Percentiles rank a stretch among this genome's conserved stretches.
These are phyloP conservation scores for Coemansia brasiliensis DNA, from an alignment of 192 early-diverging fungal species.

Conservation along the genomic window DNA sequence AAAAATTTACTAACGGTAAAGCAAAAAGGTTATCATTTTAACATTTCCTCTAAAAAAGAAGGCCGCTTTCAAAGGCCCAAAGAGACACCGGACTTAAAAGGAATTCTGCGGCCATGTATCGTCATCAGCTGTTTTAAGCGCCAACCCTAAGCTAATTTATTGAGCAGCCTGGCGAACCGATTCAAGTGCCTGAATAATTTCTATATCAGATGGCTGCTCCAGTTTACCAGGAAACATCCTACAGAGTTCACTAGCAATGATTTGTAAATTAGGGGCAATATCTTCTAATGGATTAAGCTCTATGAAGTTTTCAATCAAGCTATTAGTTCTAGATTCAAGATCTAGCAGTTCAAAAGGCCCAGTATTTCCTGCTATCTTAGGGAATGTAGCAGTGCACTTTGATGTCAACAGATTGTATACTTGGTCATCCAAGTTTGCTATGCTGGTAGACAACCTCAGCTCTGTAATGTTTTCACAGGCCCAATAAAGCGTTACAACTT, in stretches of 20 bases:
- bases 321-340: slow-evolving; percentile 51
- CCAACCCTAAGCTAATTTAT: too few relatives aligned
- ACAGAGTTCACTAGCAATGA: slow-evolving; percentile 49
- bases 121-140: too few relatives aligned
- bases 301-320: slow-evolving; percentile 59
- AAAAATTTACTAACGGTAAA: not conserved
- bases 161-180: not conserved
- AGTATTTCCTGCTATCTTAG: slow-evolving; percentile 60
- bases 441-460: slow-evolving; percentile 41
- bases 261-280: slow-evolving; percentile 49
- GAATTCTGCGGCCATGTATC: too few relatives aligned
- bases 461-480: slow-evolving; percentile 53
- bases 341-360: slow-evolving; percentile 57
- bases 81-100: too few relatives aligned
- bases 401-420: slow-evolving; percentile 82
- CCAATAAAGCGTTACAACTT: slow-evolving; percentile 79
- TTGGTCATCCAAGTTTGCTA: slow-evolving; percentile 67
- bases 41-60: too few relatives aligned
- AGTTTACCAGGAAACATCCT: slow-evolving; percentile 38
- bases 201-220: slow-evolving; percentile 37
- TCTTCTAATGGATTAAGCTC: slow-evolving; percentile 58
- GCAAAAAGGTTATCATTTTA: too few relatives aligned
- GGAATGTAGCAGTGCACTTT: slow-evolving; percentile 56
- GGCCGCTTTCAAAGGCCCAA: too few relatives aligned
- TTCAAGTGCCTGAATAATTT: slow-evolving; percentile 57